Evolutionary conservation across 306 rosid species (phyloP), one percentile per base, ranked within the genome.

Genomic region (Herpetospermum pedunculosum): DNA sequence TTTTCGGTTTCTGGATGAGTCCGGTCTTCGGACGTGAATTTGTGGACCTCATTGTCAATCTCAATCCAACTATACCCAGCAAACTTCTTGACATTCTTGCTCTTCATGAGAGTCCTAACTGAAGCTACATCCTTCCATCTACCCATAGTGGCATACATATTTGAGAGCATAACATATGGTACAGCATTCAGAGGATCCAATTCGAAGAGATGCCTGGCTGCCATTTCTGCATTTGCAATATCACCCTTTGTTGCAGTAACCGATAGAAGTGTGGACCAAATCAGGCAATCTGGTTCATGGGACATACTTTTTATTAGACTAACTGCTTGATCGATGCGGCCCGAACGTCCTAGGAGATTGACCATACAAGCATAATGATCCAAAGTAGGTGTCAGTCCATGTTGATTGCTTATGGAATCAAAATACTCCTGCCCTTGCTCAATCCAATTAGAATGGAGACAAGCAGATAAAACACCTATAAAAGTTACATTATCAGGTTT

Each of bases 11-110:
- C 79, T 7, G 70, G 79, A 77, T 81, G 81, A 4, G 70, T 43
- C 5, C 60, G 72, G 52, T 73, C 81, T 48, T 69, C 81, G 4
- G 78, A 77, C 57, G 70, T 58, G 44, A 77, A 81, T 68, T 72
- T 76, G 60, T 77, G 75, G 14, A 78, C 71, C 55, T 67, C 57
- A 62, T 79, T 76, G 3, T 53, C 77, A 41, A 83, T 74, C 50
- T 83, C 81, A 63, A 78, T 74, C 86, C 81, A 83, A 74, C 86
- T 83, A 62, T 77, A 79, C 37, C 77, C 83, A 49, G 83, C 70
- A 53, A 29, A 53, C 38, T 83, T 83, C 67, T 76, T 79, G 8
- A 83, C 59, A 41, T 70, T 75, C 43, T 65, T 83, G 28, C 49
- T 19, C 79, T 77, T 80, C 80, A 77, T 77, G 58, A 67, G 47